phyloP scores from a whole-genome alignment of 179 eudicot genomes.

The Dionaea muscipula region DNA sequence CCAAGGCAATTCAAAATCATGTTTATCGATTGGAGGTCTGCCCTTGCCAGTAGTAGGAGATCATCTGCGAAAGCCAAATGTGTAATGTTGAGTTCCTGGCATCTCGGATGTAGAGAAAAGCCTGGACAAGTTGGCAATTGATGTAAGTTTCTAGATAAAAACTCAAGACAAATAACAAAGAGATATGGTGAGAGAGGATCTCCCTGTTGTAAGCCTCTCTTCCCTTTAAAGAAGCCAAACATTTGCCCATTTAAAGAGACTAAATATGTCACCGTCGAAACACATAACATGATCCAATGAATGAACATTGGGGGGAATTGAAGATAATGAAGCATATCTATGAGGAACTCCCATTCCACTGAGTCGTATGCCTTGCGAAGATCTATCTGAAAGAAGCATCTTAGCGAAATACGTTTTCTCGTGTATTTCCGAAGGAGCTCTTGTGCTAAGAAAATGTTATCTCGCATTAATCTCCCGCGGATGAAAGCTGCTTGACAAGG shows the following conservation, averaged over 20 bases:
- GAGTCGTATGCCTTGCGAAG: no score
- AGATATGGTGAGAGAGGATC: no score
- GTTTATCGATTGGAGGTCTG: neutral
- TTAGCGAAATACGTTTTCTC: neutral
- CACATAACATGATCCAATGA: neutral
- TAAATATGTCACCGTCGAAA: no score
- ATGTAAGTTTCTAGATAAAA: neutral
- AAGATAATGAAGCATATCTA: neutral
- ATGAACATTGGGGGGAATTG: neutral
- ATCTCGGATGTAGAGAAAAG: neutral
- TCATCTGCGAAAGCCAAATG: neutral
- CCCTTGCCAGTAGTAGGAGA: neutral
- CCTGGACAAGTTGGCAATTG: neutral
- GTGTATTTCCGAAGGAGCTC: neutral
- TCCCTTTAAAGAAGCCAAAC: no score
- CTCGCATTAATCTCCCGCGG: no score
- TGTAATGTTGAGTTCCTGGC: neutral
- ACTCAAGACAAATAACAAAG: no score
- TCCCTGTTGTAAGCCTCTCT: no score
- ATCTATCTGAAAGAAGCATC: neutral
- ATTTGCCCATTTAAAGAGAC: neutral
- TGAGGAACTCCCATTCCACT: neutral
- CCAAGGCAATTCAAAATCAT: neutral
- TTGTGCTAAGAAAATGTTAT: neutral
- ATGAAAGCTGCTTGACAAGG: no score